A percentile compares a stretch with the other conserved stretches of the same genome.
Conservation (phyloP, 2,329 filamentous ascomycete species). For the Stachybotrys chartarum region DNA sequence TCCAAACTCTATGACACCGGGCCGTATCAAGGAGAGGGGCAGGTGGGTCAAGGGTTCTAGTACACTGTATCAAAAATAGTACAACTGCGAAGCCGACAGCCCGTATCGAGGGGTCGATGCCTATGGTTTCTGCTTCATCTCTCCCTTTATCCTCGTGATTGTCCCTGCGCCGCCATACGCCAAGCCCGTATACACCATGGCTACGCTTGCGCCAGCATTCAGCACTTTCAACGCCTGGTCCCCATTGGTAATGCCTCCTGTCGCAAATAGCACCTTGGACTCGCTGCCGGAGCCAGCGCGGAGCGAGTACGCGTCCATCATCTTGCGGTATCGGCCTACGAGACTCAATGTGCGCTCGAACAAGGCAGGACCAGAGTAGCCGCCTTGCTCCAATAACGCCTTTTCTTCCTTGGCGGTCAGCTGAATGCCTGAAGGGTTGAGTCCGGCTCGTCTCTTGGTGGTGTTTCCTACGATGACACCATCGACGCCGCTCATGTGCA, state of each 20-base stretch:
- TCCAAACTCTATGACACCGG: too few relatives aligned
- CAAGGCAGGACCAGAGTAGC: constrained; percentile 85
- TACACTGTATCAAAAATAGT: neutral
- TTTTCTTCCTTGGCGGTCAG: constrained; percentile 60
- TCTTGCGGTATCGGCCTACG: constrained; percentile 69
- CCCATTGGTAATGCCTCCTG: constrained; percentile 81
- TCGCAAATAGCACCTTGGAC: constrained; percentile 84
- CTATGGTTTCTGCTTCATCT: constrained; percentile 40
- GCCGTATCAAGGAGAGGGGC: too few relatives aligned
- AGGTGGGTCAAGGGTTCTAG: too few relatives aligned
- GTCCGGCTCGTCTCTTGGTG: constrained; percentile 70
- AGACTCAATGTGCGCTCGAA: constrained; percentile 73
- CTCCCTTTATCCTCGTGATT: constrained; percentile 56
- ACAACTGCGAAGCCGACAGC: neutral
- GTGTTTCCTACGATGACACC: constrained; percentile 97
- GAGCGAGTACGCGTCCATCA: constrained; percentile 47
- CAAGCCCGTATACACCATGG: constrained; percentile 81
- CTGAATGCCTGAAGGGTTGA: constrained; percentile 59
- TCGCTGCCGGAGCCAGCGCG: constrained; percentile 22
- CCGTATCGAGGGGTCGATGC: neutral
- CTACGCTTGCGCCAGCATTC: constrained; percentile 82
- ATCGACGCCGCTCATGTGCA: constrained; percentile 79
- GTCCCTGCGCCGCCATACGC: constrained; percentile 60
- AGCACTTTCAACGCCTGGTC: constrained; percentile 74
- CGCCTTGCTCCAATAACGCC: constrained; percentile 69